Percentiles rank a stretch among this genome's conserved stretches.
Evolutionary conservation across 2,329 filamentous ascomycete genomes (phyloP).

Genomic region (Fusarium sp.): DNA sequence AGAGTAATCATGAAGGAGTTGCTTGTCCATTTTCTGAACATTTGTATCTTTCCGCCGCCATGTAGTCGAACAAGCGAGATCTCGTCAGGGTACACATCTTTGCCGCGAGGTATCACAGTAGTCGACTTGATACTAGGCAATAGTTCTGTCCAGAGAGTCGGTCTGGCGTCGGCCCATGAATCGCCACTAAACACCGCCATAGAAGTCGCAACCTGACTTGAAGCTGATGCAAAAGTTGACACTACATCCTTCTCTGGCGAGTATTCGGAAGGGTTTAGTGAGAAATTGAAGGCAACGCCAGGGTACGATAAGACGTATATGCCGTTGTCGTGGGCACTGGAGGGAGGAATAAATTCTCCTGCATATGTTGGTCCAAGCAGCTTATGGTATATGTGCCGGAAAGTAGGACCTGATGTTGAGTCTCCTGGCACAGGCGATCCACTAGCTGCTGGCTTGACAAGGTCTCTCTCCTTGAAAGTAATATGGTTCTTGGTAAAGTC

Average conservation of each 20-base stretch:
- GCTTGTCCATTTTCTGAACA: constrained; percentile 77
- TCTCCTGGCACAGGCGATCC: constrained; percentile 51
- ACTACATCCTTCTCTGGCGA: constrained; percentile 85
- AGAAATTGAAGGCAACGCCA: constrained; percentile 92
- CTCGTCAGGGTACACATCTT: constrained; percentile 88
- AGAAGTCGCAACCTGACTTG: constrained; percentile 79
- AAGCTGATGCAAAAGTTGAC: constrained; percentile 82
- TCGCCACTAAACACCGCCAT: constrained; percentile 93
- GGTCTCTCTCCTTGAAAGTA: constrained; percentile 82
- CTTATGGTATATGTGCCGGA: constrained; percentile 90
- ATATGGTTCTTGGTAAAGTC: constrained; percentile 90
- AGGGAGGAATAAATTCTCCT: constrained; percentile 85
- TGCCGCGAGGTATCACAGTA: constrained; percentile 74
- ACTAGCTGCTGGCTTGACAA: constrained; percentile 71
- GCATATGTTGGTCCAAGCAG: constrained; percentile 94
- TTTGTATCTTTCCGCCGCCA: constrained; percentile 81
- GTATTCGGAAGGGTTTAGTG: constrained; percentile 79
- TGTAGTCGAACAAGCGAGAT: constrained; percentile 83
- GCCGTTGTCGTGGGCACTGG: constrained; percentile 67
- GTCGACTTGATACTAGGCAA: constrained; percentile 81
- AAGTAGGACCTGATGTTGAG: constrained; percentile 72
- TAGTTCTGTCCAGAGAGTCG: constrained; percentile 78
- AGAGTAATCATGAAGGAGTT: constrained; percentile 78
- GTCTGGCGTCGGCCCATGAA: constrained; percentile 88
- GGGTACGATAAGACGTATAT: constrained; percentile 94